These are phyloP conservation scores for Lactifluus echinatus DNA, from an alignment of 768 basidiomycete species.

Conservation along the genomic window DNA sequence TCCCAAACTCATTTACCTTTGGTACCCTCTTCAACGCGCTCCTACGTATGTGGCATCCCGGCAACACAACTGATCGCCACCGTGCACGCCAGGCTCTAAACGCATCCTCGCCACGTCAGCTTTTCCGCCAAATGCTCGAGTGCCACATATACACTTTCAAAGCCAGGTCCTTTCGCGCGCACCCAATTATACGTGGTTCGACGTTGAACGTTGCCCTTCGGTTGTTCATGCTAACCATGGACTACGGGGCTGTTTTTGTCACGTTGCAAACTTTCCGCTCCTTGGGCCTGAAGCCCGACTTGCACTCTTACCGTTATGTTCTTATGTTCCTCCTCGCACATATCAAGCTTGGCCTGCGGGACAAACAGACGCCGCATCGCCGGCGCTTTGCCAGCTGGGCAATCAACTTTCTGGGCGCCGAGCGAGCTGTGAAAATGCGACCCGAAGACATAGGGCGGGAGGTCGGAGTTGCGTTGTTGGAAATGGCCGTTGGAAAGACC, in stretches of 20 bases:
- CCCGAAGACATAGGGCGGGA: background rate
- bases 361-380: no score
- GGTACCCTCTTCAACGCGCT: conserved; percentile 19
- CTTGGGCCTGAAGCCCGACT: conserved; percentile 10
- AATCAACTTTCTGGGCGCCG: conserved; percentile 5
- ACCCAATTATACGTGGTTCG: conserved; percentile 4
- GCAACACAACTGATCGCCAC: background rate
- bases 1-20: conserved; percentile 25
- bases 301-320: conserved; percentile 13
- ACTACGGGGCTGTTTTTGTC: conserved; percentile 16
- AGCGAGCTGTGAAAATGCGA: background rate
- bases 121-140: conserved; percentile 20
- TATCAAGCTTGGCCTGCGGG: background rate
- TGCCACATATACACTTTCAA: conserved; percentile 1
- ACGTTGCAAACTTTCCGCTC: conserved; percentile 3
- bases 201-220: conserved; percentile 16
- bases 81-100: background rate
- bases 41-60: background rate
- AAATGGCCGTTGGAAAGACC: background rate
- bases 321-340: conserved; percentile 13
- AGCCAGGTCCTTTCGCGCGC: background rate
- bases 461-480: background rate
- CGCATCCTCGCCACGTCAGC: conserved; percentile 4
- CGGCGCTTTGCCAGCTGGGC: conserved; percentile 6
- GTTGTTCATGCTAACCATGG: conserved; percentile 12